phyloP scores from a whole-genome alignment of 108 stramenopile genomes.

The Ochromonas danica region DNA sequence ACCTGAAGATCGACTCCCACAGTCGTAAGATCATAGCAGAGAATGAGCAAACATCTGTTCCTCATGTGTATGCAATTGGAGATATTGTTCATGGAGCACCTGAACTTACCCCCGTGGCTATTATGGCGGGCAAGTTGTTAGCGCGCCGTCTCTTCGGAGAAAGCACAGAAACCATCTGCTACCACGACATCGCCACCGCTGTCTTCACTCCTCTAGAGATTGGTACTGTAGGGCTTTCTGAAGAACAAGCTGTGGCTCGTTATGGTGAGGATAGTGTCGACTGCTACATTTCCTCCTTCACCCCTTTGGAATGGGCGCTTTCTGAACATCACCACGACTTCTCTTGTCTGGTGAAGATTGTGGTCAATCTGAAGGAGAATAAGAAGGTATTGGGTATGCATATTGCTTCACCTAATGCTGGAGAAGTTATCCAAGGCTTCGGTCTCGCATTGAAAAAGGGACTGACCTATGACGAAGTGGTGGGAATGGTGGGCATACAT shows the following conservation, averaged over 20 bases:
- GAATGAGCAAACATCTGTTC: conserved; percentile 77
- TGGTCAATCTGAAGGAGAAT: conserved; percentile 57
- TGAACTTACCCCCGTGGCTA: conserved; percentile 96
- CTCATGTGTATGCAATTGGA: conserved; percentile 95
- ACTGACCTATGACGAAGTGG: conserved; percentile 71
- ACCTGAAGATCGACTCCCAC: conserved; percentile 58
- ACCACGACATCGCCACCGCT: conserved; percentile 83
- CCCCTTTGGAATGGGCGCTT: conserved; percentile 90
- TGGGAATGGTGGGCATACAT: conserved; percentile 92
- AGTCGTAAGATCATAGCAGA: conserved; percentile 72
- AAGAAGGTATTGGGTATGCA: conserved; percentile 85
- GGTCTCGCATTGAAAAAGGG: conserved; percentile 85
- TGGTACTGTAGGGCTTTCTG: conserved; percentile 83
- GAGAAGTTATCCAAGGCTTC: conserved; percentile 80
- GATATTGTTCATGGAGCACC: conserved; percentile 92
- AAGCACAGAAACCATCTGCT: conserved; percentile 79
- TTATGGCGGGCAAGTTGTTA: conserved; percentile 83
- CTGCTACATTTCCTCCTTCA: conserved; percentile 86
- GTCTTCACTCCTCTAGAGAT: conserved; percentile 98
- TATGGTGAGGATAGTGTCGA: conserved; percentile 76
- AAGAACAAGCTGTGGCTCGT: conserved; percentile 82
- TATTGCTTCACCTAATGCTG: conserved; percentile 94
- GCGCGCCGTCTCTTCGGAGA: conserved; percentile 87
- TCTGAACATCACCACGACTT: conserved; percentile 61
- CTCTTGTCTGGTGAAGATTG: conserved; percentile 79